Percentiles rank a stretch among this genome's conserved stretches.
These are phyloP conservation scores for Boletellus ananas DNA, from an alignment of 768 basidiomycete genomes.

Conservation along the genomic window DNA sequence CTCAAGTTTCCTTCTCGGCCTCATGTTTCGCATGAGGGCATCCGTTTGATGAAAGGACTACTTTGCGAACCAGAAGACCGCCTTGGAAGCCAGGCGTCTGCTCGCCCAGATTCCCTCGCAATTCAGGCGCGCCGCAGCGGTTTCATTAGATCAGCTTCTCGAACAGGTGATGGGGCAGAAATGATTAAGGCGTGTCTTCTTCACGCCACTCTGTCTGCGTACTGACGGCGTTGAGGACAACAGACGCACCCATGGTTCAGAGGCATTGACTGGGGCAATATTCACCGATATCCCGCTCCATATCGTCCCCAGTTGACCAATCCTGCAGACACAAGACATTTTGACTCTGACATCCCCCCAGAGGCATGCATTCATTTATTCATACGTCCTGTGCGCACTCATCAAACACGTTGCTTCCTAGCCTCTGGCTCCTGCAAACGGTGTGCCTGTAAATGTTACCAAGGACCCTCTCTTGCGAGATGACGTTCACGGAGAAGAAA, in stretches of 20 bases:
- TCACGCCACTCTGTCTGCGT: slow-evolving; percentile 10
- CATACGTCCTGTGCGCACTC: slow-evolving; percentile 19
- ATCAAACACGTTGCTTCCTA: slow-evolving; percentile 39
- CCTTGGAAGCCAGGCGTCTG: slow-evolving; percentile 69
- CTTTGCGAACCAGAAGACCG: slow-evolving; percentile 96
- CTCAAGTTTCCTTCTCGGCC: slow-evolving; percentile 85
- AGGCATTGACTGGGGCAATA: slow-evolving; percentile 85
- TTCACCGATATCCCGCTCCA: slow-evolving; percentile 80
- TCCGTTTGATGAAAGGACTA: slow-evolving; percentile 82
- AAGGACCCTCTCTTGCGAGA: slow-evolving; percentile 87
- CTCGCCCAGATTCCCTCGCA: slow-evolving; percentile 75
- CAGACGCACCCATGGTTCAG: slow-evolving; percentile 88
- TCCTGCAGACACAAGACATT: slow-evolving; percentile 90
- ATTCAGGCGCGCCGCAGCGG: slow-evolving; percentile 71
- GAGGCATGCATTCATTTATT: slow-evolving; percentile 57
- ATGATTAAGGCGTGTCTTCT: slow-evolving; percentile 68
- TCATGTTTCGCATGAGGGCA: slow-evolving; percentile 79
- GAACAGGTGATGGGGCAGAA: slow-evolving; percentile 79
- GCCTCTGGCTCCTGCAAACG: slow-evolving; percentile 88
- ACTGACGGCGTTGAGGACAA: slow-evolving; percentile 16
- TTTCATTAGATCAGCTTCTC: slow-evolving; percentile 51
- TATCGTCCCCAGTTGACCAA: slow-evolving; percentile 81
- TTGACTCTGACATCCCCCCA: slow-evolving; percentile 89
- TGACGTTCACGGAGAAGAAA: slow-evolving; percentile 78
- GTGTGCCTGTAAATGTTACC: slow-evolving; percentile 77